Conservation (phyloP, 306 rosid genomes). For the Sicyos baderoa region DNA sequence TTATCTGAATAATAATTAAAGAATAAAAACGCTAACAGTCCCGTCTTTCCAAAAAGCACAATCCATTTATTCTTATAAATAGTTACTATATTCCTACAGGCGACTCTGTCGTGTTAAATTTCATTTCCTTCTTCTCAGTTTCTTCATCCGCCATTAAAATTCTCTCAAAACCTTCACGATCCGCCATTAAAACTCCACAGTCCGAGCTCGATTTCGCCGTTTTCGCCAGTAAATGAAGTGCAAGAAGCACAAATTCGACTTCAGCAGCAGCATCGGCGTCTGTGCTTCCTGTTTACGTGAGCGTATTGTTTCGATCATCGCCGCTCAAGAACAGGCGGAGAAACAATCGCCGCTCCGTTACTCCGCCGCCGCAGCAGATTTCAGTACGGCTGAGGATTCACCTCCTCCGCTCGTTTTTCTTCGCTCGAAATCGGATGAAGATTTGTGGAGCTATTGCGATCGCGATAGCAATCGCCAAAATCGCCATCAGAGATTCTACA, state of each 20-base stretch:
- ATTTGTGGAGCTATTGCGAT: constrained; percentile 25
- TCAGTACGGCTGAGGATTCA: background rate
- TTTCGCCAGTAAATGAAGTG: constrained; percentile 60
- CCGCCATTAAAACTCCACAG: background rate
- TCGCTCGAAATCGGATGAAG: constrained; percentile 59
- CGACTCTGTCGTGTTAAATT: constrained; percentile 10
- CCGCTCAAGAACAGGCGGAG: constrained; percentile 50
- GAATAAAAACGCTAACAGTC: background rate
- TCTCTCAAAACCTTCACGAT: background rate
- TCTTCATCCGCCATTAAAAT: constrained; percentile 1
- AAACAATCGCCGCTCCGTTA: constrained; percentile 36
- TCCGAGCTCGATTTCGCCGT: background rate
- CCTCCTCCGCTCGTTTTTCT: constrained; percentile 42
- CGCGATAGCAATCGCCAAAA: constrained; percentile 13
- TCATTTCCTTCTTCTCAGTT: background rate
- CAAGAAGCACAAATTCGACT: constrained; percentile 55
- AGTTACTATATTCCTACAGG: constrained; percentile 6
- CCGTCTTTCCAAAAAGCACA: constrained; percentile 12
- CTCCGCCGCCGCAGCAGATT: constrained; percentile 34
- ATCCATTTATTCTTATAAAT: constrained; percentile 4
- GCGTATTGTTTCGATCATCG: constrained; percentile 45
- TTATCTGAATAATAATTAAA: background rate
- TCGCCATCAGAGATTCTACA: constrained; percentile 36
- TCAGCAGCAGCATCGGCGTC: constrained; percentile 60
- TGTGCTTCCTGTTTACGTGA: constrained; percentile 87